These are phyloP conservation scores for Arabis hirsuta DNA, from an alignment of 345 rosid genomes.

Conservation along the genomic window DNA sequence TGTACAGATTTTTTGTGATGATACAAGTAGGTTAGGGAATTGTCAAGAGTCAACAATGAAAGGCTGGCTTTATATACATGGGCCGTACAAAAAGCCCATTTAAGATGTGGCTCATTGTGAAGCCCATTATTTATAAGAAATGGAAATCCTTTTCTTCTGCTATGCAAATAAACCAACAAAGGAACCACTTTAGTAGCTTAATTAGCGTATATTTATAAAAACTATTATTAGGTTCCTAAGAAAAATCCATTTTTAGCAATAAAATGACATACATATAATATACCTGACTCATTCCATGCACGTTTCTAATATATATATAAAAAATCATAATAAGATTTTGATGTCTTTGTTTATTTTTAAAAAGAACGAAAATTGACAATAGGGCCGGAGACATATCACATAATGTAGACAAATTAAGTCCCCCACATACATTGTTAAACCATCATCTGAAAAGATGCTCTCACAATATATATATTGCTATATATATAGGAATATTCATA, in stretches of 20 bases:
- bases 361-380: conserved; percentile 26
- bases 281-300: conserved; percentile 16
- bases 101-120: neutral
- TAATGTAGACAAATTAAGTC: conserved; percentile 22
- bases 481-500: conserved; percentile 39
- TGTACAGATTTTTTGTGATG: neutral
- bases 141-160: neutral
- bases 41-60: too few species aligned
- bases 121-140: conserved; percentile 5
- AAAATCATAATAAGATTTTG: neutral
- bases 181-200: neutral
- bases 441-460: conserved; percentile 44
- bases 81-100: conserved; percentile 26
- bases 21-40: neutral
- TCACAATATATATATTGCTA: neutral
- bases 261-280: conserved; percentile 12
- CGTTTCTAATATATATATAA: neutral
- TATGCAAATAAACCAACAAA: neutral
- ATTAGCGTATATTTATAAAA: neutral
- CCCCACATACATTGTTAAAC: conserved; percentile 41
- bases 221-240: neutral
- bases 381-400: conserved; percentile 30
- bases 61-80: neutral
- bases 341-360: conserved; percentile 17
- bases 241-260: neutral